A percentile compares a stretch with the other conserved stretches of the same genome.
Conservation (phyloP, 1,284 basidiomycete species). For the Papiliotrema flavescens region DNA sequence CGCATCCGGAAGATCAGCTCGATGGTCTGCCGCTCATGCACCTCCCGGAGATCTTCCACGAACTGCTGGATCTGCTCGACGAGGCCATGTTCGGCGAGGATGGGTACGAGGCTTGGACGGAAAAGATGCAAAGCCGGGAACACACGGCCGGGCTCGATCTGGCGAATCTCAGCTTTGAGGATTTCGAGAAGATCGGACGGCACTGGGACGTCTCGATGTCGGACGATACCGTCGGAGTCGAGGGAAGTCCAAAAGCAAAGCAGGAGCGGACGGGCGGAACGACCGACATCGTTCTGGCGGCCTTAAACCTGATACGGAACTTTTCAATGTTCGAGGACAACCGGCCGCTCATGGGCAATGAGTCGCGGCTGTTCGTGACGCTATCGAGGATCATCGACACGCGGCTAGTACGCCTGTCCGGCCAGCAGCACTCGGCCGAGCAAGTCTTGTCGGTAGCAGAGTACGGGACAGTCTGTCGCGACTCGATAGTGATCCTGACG, state of each 20-base stretch:
- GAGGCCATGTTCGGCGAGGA: constrained; percentile 65
- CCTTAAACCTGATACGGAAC: constrained; percentile 82
- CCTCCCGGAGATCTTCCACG: constrained; percentile 78
- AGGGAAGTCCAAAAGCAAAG: constrained; percentile 8
- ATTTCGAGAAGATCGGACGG: constrained; percentile 83
- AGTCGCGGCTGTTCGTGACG: constrained; percentile 63
- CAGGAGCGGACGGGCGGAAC: constrained; percentile 16
- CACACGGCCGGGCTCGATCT: constrained; percentile 62
- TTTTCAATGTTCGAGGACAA: constrained; percentile 74
- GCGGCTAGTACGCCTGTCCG: constrained; percentile 51
- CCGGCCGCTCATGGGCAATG: constrained; percentile 61
- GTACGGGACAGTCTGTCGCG: constrained; percentile 69
- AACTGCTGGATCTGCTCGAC: constrained; percentile 80
- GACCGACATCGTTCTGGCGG: constrained; percentile 63
- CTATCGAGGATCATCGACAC: constrained; percentile 62
- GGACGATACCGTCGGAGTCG: constrained; percentile 51
- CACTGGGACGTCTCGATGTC: constrained; percentile 73
- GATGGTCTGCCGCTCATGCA: constrained; percentile 69
- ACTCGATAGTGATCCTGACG: constrained; percentile 68
- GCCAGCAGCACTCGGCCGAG: constrained; percentile 8
- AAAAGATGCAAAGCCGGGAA: background rate
- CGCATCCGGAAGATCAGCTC: constrained; percentile 49
- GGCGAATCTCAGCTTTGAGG: constrained; percentile 67
- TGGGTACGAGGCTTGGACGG: constrained; percentile 52
- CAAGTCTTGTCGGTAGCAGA: constrained; percentile 64